Evolutionary conservation across 352 stramenopile species (phyloP).

Genomic region (Phytophthora europaea): DNA sequence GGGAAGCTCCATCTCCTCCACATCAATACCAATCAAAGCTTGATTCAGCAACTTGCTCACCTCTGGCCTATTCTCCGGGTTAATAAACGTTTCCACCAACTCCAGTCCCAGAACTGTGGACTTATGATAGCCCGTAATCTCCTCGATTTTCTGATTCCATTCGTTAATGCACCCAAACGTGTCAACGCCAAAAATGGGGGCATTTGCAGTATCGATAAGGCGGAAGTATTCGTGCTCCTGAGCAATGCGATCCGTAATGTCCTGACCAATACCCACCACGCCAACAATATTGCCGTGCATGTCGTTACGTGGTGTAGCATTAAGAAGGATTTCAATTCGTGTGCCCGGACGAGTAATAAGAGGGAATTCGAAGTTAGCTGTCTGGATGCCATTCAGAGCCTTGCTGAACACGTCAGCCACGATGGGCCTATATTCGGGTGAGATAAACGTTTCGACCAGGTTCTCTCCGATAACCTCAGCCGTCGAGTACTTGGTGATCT

Average conservation of each 20-base stretch:
- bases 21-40: conserved; percentile 73
- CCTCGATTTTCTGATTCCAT: conserved; percentile 83
- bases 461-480: conserved; percentile 86
- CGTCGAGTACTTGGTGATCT: conserved; percentile 89
- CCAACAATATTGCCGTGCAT: conserved; percentile 85
- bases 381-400: conserved; percentile 76
- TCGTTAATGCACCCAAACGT: conserved; percentile 80
- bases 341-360: conserved; percentile 80
- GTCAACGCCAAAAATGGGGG: conserved; percentile 82
- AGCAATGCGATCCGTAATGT: conserved; percentile 83
- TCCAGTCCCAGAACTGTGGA: conserved; percentile 61
- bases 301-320: conserved; percentile 77
- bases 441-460: conserved; percentile 89
- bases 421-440: conserved; percentile 69
- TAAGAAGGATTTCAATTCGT: conserved; percentile 82
- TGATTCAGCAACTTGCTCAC: conserved; percentile 71
- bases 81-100: conserved; percentile 75
- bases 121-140: conserved; percentile 80
- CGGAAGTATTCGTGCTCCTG: conserved; percentile 86
- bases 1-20: conserved; percentile 76
- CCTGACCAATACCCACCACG: conserved; percentile 88
- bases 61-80: conserved; percentile 56
- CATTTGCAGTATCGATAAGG: conserved; percentile 81
- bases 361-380: conserved; percentile 90
- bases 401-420: conserved; percentile 81